Evolutionary conservation across 2,329 filamentous ascomycete species (phyloP).

Genomic region (Botrytis paeoniae): DNA sequence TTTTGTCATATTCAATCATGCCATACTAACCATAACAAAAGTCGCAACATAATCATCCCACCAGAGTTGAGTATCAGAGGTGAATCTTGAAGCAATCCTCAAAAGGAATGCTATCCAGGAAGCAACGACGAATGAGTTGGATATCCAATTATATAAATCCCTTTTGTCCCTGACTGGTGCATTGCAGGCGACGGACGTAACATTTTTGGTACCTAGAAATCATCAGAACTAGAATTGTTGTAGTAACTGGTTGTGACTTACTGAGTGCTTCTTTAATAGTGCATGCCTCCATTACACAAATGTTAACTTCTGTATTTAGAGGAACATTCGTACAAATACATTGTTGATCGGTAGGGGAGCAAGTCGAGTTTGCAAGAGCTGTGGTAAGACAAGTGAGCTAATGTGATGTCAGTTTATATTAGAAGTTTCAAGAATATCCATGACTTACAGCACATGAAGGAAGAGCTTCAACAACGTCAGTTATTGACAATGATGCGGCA

Average conservation of each 20-base stretch:
- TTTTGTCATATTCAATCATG: not conserved
- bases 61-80: not conserved
- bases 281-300: constrained; percentile 1
- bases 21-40: constrained; percentile 10
- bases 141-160: not conserved
- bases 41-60: constrained; percentile 14
- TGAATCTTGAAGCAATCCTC: constrained; percentile 2
- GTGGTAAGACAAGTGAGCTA: constrained; percentile 8
- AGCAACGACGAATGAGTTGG: constrained; percentile 8
- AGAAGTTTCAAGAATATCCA: not conserved
- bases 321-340: constrained; percentile 16
- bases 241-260: not conserved
- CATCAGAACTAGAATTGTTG: not conserved
- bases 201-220: constrained; percentile 10
- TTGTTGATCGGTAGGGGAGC: constrained; percentile 11
- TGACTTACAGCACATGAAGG: constrained; percentile 12
- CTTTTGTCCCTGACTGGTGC: constrained; percentile 3
- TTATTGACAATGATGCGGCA: not conserved
- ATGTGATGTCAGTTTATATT: not conserved
- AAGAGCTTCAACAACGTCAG: not conserved
- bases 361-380: not conserved
- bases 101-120: constrained; percentile 6
- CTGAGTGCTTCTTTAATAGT: constrained; percentile 11
- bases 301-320: not conserved
- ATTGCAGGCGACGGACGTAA: constrained; percentile 7